Conservation (phyloP, 139 green algal species). For the Haematococcus lacustris region DNA sequence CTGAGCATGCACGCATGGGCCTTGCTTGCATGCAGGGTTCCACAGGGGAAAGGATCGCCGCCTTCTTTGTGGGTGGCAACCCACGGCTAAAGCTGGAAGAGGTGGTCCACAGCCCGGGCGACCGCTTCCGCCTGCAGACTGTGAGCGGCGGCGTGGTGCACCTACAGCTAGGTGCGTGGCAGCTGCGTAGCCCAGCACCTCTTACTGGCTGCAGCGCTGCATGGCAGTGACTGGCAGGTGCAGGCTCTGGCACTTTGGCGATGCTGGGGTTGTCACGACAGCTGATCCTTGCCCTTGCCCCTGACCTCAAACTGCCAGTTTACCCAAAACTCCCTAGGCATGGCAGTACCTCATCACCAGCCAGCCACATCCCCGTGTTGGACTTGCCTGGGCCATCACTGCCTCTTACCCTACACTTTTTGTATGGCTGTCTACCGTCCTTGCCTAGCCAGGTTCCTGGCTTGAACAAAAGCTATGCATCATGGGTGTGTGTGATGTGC, state of each 20-base stretch:
- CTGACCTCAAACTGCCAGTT: neutral
- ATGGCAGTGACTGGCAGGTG: neutral
- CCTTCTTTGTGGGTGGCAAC: constrained; percentile 60
- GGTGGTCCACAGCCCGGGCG: constrained; percentile 53
- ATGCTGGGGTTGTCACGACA: neutral
- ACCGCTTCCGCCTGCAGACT: constrained; percentile 68
- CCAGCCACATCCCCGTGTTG: too few relatives aligned
- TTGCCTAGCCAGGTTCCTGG: neutral
- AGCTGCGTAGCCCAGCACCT: neutral
- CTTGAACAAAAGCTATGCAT: too few relatives aligned
- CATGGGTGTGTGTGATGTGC: too few relatives aligned
- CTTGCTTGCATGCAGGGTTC: constrained; percentile 33
- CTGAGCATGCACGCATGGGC: neutral
- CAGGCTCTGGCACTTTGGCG: neutral
- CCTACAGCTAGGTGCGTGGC: constrained; percentile 41
- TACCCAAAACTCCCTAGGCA: neutral
- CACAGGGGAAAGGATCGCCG: constrained; percentile 37
- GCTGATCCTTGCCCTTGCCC: neutral
- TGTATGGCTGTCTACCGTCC: neutral
- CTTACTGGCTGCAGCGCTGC: neutral
- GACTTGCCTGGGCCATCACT: neutral
- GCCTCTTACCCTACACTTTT: neutral
- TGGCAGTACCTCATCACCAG: too few relatives aligned
- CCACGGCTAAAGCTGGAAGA: constrained; percentile 63
- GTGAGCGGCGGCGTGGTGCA: constrained; percentile 44